Conservation (phyloP, 352 stramenopile species). For the Globisporangium alternatum region DNA sequence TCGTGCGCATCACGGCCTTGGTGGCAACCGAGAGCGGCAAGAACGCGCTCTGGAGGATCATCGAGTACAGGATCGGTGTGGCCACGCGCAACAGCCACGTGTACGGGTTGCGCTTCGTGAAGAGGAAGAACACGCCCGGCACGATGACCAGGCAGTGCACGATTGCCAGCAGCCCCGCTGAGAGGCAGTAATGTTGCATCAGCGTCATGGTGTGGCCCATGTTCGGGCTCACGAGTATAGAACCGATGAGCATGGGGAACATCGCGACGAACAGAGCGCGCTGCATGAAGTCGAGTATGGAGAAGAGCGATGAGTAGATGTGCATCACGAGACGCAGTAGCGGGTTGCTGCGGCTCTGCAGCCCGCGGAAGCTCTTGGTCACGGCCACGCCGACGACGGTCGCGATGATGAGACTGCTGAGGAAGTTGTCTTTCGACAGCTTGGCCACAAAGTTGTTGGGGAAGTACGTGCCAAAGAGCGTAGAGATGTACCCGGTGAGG, state of each 20-base stretch:
- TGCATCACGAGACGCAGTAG: slow-evolving; percentile 59
- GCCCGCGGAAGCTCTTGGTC: slow-evolving; percentile 16
- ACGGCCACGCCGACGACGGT: slow-evolving; percentile 21
- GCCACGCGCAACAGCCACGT: slow-evolving; percentile 44
- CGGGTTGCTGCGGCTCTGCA: slow-evolving; percentile 44
- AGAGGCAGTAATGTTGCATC: slow-evolving; percentile 43
- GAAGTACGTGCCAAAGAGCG: slow-evolving; percentile 42
- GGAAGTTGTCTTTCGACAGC: slow-evolving; percentile 36
- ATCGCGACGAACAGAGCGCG: slow-evolving; percentile 42
- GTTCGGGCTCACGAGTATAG: slow-evolving; percentile 35
- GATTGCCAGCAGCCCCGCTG: slow-evolving; percentile 18
- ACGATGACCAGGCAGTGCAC: slow-evolving; percentile 45
- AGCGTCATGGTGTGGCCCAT: slow-evolving; percentile 31
- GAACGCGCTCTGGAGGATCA: slow-evolving; percentile 43
- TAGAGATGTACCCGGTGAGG: slow-evolving; percentile 42
- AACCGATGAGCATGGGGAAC: slow-evolving; percentile 44
- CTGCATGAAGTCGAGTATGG: slow-evolving; percentile 61
- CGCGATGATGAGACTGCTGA: slow-evolving; percentile 52
- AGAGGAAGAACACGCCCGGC: slow-evolving; percentile 41
- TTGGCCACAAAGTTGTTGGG: slow-evolving; percentile 44
- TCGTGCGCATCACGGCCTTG: slow-evolving; percentile 48
- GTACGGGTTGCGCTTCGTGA: slow-evolving; percentile 57
- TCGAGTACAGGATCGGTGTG: slow-evolving; percentile 43
- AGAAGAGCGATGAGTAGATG: slow-evolving; percentile 54
- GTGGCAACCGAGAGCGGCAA: slow-evolving; percentile 51